phyloP scores from a whole-genome alignment of 2,329 filamentous ascomycete species.

The Aspergillus sp. region DNA sequence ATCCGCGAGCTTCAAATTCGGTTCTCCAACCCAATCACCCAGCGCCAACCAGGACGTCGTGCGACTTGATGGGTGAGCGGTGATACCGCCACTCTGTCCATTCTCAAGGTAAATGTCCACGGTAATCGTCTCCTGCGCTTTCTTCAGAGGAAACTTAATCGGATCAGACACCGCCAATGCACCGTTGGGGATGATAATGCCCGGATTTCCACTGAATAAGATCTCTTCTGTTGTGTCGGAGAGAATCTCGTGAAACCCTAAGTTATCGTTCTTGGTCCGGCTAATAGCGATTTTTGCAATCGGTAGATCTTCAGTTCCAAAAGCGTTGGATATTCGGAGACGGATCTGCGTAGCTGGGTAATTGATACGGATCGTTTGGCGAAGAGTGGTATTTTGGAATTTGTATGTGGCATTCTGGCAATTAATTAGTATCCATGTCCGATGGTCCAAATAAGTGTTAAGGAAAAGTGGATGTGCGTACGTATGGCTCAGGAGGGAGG shows the following conservation, averaged over 20 bases:
- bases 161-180: conserved; percentile 62
- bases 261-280: conserved; percentile 44
- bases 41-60: conserved; percentile 60
- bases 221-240: conserved; percentile 52
- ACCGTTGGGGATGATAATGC: conserved; percentile 55
- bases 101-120: conserved; percentile 58
- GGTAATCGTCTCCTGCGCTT: conserved; percentile 52
- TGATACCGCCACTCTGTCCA: conserved; percentile 61
- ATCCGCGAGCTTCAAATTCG: conserved; percentile 44
- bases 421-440: too few species aligned
- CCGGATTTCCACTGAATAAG: conserved; percentile 57
- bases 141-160: conserved; percentile 53
- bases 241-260: conserved; percentile 55
- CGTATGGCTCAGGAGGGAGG: conserved; percentile 61
- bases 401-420: conserved; percentile 54
- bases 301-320: conserved; percentile 59
- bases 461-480: conserved; percentile 30
- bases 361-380: conserved; percentile 64
- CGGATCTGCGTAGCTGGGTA: conserved; percentile 58
- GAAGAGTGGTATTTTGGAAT: conserved; percentile 63
- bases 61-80: conserved; percentile 64
- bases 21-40: conserved; percentile 56
- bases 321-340: conserved; percentile 65
- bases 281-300: conserved; percentile 61
- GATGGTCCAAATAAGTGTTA: too few species aligned